phyloP scores from a whole-genome alignment of 768 basidiomycete genomes.

The Boletus rex-veris region DNA sequence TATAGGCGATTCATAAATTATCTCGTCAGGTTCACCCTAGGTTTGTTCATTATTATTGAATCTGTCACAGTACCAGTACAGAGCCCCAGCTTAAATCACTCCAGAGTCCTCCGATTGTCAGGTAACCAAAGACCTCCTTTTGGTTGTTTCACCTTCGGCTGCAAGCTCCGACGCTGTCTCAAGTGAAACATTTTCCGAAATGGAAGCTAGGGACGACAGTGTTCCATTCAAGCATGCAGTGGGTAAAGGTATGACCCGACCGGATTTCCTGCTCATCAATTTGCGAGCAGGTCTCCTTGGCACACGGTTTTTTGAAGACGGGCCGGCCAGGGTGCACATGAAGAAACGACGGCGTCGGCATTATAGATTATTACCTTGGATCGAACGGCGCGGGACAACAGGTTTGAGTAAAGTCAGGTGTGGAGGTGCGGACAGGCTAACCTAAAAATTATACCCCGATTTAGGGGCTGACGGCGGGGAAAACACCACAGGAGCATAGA shows the following conservation, averaged over 20 bases:
- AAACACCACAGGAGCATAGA: conserved; percentile 5
- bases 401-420: background rate
- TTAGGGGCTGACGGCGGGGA: background rate
- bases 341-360: too few relatives aligned
- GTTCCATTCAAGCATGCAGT: too few relatives aligned
- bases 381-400: conserved; percentile 18
- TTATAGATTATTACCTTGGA: conserved; percentile 20
- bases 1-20: conserved; percentile 6
- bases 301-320: too few relatives aligned
- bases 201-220: conserved; percentile 24
- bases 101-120: too few relatives aligned
- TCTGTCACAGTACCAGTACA: conserved; percentile 17
- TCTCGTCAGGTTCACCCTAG: conserved; percentile 34
- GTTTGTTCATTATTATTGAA: background rate
- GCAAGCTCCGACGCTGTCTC: conserved; percentile 36
- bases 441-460: conserved; percentile 13
- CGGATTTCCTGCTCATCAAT: too few relatives aligned
- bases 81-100: too few relatives aligned
- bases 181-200: conserved; percentile 28
- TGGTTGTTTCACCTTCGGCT: conserved; percentile 30
- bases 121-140: conserved; percentile 17
- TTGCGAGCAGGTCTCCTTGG: too few relatives aligned
- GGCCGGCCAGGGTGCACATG: too few relatives aligned
- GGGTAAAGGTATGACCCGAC: conserved; percentile 22
- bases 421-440: background rate